A percentile compares a stretch with the other conserved stretches of the same genome.
Evolutionary conservation across 768 basidiomycete species (phyloP).

Genomic region (Leccinum fibrillosum): DNA sequence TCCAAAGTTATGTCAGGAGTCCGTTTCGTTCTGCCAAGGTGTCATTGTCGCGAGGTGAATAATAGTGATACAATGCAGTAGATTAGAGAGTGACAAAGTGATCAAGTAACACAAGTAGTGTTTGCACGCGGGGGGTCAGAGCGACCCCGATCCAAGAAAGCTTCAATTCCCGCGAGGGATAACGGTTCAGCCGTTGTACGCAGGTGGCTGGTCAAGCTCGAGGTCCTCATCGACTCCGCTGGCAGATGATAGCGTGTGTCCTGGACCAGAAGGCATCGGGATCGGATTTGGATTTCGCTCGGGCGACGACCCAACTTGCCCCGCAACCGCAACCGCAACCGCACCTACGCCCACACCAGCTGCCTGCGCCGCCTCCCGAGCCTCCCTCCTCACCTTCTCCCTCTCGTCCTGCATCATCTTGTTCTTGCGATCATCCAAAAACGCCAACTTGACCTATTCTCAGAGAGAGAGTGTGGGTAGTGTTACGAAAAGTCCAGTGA

Average conservation of each 20-base stretch:
- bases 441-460: slow-evolving; percentile 69
- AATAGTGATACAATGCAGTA: slow-evolving; percentile 1
- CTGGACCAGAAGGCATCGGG: slow-evolving; percentile 26
- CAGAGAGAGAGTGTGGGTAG: background rate
- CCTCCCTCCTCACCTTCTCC: slow-evolving; percentile 51
- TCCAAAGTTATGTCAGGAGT: background rate
- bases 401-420: slow-evolving; percentile 54
- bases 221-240: slow-evolving; percentile 2
- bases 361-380: slow-evolving; percentile 31
- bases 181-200: slow-evolving; percentile 13
- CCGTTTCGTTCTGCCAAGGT: background rate
- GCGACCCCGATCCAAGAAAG: background rate
- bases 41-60: background rate
- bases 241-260: slow-evolving; percentile 11
- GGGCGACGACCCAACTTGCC: background rate
- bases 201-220: slow-evolving; percentile 18
- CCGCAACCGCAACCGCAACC: background rate
- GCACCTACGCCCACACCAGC: background rate
- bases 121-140: background rate
- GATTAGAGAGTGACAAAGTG: background rate
- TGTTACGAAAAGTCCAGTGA: background rate
- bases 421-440: slow-evolving; percentile 70
- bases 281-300: background rate
- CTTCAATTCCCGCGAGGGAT: background rate
- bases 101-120: background rate